A percentile compares a stretch with the other conserved stretches of the same genome.
Conservation (phyloP, 768 basidiomycete species). For the Russula abietina region DNA sequence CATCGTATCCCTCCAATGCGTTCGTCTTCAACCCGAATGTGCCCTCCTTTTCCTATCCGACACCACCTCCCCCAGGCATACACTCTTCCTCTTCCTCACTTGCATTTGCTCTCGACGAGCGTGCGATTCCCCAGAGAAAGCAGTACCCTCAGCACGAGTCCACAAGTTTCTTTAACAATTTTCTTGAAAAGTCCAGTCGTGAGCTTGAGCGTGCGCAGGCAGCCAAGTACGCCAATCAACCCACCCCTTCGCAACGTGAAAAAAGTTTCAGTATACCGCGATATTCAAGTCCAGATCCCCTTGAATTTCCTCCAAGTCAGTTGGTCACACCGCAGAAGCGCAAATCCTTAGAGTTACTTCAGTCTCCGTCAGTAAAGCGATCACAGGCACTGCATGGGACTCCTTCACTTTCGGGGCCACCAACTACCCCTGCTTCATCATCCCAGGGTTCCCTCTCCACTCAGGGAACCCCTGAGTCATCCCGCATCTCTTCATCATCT, state of each 20-base stretch:
- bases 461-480: slow-evolving; percentile 7
- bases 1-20: slow-evolving; percentile 47
- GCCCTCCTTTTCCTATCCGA: slow-evolving; percentile 63
- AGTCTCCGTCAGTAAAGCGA: slow-evolving; percentile 63
- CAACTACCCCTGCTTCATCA: slow-evolving; percentile 22
- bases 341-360: slow-evolving; percentile 52
- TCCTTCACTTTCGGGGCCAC: slow-evolving; percentile 12
- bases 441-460: slow-evolving; percentile 17
- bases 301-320: slow-evolving; percentile 27
- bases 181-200: slow-evolving; percentile 51
- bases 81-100: slow-evolving; percentile 67
- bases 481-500: background rate
- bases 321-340: slow-evolving; percentile 62
- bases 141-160: slow-evolving; percentile 54
- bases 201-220: slow-evolving; percentile 34
- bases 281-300: slow-evolving; percentile 26
- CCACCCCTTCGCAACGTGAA: slow-evolving; percentile 22
- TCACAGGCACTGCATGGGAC: slow-evolving; percentile 31
- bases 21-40: slow-evolving; percentile 57
- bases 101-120: slow-evolving; percentile 61
- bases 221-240: slow-evolving; percentile 27
- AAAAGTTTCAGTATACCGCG: slow-evolving; percentile 32
- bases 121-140: slow-evolving; percentile 29
- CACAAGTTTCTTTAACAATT: slow-evolving; percentile 56
- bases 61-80: slow-evolving; percentile 59